A percentile compares a stretch with the other conserved stretches of the same genome.
Conservation (phyloP, 768 basidiomycete genomes). For the Kondoa subrosea region DNA sequence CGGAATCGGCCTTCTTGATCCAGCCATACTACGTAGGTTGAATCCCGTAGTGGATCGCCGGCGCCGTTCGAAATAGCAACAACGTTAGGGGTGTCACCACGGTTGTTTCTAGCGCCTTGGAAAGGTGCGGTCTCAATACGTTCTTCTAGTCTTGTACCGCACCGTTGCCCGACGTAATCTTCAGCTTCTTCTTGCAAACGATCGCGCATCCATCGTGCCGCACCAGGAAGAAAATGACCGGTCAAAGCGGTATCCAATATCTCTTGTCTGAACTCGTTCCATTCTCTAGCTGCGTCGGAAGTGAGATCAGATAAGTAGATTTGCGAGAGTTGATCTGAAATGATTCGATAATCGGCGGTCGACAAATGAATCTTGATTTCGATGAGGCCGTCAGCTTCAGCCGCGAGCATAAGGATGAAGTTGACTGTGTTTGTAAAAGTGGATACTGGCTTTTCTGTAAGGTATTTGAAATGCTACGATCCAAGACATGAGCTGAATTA, state of each 20-base stretch:
- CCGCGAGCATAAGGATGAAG: conserved; percentile 76
- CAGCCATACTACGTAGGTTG: conserved; percentile 64
- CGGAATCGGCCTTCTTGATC: conserved; percentile 78
- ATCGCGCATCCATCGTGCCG: conserved; percentile 73
- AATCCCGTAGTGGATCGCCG: conserved; percentile 82
- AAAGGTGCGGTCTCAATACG: conserved; percentile 32
- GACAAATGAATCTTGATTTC: conserved; percentile 55
- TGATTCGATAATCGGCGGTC: conserved; percentile 44
- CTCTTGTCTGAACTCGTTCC: conserved; percentile 71
- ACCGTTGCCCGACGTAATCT: conserved; percentile 54
- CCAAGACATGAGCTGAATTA: not conserved
- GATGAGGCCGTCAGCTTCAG: conserved; percentile 76
- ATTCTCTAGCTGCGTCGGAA: conserved; percentile 66
- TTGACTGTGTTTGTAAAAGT: conserved; percentile 40
- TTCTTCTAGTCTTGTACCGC: conserved; percentile 47
- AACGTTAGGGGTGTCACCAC: conserved; percentile 59
- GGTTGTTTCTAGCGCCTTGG: conserved; percentile 40
- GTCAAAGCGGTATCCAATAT: conserved; percentile 64
- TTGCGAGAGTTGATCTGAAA: conserved; percentile 58
- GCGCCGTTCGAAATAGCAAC: conserved; percentile 87
- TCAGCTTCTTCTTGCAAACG: conserved; percentile 79
- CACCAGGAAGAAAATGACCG: conserved; percentile 65
- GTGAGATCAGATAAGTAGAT: conserved; percentile 72
- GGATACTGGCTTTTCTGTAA: conserved; percentile 54
- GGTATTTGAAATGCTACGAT: conserved; percentile 80